A percentile compares a stretch with the other conserved stretches of the same genome.
These are phyloP conservation scores for Funneliformis caledonium DNA, from an alignment of 371 early-diverging fungal genomes.

Conservation along the genomic window DNA sequence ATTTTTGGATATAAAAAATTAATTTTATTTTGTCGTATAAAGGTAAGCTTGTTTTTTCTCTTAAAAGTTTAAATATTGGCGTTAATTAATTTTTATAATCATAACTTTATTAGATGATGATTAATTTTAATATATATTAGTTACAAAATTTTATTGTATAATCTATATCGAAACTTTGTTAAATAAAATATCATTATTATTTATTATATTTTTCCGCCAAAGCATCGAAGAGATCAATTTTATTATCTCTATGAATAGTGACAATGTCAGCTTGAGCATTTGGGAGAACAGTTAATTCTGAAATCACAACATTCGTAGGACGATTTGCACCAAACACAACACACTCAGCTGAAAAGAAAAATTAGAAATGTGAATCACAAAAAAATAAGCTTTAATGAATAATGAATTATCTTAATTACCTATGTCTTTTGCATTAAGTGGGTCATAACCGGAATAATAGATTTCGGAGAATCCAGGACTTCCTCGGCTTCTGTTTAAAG, in stretches of 20 bases:
- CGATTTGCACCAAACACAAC: slow-evolving; percentile 85
- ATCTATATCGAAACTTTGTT: not conserved
- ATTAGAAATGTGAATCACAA: not conserved
- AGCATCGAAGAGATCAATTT: not conserved
- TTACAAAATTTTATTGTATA: not conserved
- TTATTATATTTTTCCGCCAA: not conserved
- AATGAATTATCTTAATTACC: slow-evolving; percentile 3
- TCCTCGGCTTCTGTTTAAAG: slow-evolving; percentile 2
- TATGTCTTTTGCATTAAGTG: slow-evolving; percentile 28
- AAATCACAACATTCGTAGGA: slow-evolving; percentile 83
- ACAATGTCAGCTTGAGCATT: slow-evolving; percentile 75
- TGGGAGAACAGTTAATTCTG: slow-evolving; percentile 78
- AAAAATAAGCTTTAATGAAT: not conserved
- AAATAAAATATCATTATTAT: not conserved
- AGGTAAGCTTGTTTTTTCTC: no score
- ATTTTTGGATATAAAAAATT: no score
- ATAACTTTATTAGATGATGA: no score
- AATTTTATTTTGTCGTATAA: no score
- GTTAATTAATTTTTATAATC: no score
- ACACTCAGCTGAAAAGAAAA: slow-evolving; percentile 62
- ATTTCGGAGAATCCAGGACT: not conserved
- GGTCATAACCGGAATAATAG: slow-evolving; percentile 36
- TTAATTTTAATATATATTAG: not conserved
- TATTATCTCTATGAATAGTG: slow-evolving; percentile 45
- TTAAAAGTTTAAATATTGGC: no score